Percentiles rank a stretch among this genome's conserved stretches.
Evolutionary conservation across 306 rosid species (phyloP).

Genomic region (Crataegus laevigata): DNA sequence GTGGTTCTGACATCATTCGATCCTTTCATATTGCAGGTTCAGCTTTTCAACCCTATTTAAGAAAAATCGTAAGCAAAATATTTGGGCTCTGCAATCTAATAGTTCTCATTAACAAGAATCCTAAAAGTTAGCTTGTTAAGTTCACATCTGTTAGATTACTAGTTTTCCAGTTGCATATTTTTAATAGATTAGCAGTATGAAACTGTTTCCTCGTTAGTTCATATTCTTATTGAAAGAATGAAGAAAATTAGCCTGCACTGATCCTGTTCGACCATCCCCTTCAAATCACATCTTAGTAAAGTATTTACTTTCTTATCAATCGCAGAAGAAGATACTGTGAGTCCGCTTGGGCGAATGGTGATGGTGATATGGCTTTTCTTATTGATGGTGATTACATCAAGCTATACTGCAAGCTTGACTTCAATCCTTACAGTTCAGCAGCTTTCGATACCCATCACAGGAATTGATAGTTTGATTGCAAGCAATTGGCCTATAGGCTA

Average conservation of each 20-base stretch:
- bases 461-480: slow-evolving; percentile 78
- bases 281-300: slow-evolving; percentile 21
- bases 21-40: slow-evolving; percentile 67
- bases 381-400: slow-evolving; percentile 85
- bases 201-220: neutral
- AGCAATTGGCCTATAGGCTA: slow-evolving; percentile 73
- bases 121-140: neutral
- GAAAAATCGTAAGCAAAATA: slow-evolving; percentile 70
- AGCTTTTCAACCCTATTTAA: slow-evolving; percentile 89
- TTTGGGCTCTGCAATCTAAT: slow-evolving; percentile 10
- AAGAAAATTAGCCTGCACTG: neutral
- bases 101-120: slow-evolving; percentile 3
- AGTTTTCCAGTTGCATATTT: neutral
- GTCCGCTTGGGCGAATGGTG: slow-evolving; percentile 87
- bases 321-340: slow-evolving; percentile 67
- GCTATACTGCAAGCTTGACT: slow-evolving; percentile 93
- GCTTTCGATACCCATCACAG: slow-evolving; percentile 78
- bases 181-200: neutral
- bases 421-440: slow-evolving; percentile 91
- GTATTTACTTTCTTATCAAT: slow-evolving; percentile 22
- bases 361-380: slow-evolving; percentile 93
- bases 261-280: slow-evolving; percentile 7
- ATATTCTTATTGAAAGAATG: neutral
- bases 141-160: neutral
- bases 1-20: slow-evolving; percentile 28